Percentiles rank a stretch among this genome's conserved stretches.
phyloP scores from a whole-genome alignment of 2,329 filamentous ascomycete species.

The Claviceps pusilla region DNA sequence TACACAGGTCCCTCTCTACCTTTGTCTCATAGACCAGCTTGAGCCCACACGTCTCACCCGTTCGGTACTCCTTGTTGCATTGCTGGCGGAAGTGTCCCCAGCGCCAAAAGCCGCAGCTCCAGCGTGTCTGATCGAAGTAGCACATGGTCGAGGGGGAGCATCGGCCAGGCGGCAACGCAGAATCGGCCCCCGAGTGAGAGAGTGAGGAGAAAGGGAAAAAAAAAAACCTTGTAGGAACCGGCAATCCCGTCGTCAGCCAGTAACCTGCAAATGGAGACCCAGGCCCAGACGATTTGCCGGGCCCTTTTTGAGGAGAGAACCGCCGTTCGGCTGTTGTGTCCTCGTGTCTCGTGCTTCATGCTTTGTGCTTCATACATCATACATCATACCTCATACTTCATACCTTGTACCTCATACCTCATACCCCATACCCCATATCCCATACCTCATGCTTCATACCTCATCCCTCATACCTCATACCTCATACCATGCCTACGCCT shows the following conservation, averaged over 20 bases:
- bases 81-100: slow-evolving; percentile 89
- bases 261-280: slow-evolving; percentile 6
- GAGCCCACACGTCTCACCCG: slow-evolving; percentile 89
- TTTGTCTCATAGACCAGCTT: slow-evolving; percentile 71
- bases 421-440: too few relatives aligned
- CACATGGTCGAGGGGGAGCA: slow-evolving; percentile 49
- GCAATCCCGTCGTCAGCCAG: slow-evolving; percentile 8
- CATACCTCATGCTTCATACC: too few relatives aligned
- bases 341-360: neutral
- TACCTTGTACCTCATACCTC: too few relatives aligned
- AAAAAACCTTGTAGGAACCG: slow-evolving; percentile 6
- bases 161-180: slow-evolving; percentile 8
- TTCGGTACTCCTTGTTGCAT: slow-evolving; percentile 88
- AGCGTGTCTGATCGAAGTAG: slow-evolving; percentile 85
- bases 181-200: slow-evolving; percentile 2
- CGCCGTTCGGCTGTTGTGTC: neutral
- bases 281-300: neutral
- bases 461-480: too few relatives aligned
- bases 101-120: slow-evolving; percentile 79
- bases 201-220: neutral
- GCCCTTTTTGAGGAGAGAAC: too few relatives aligned
- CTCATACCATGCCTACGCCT: too few relatives aligned
- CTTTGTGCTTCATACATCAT: too few relatives aligned
- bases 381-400: too few relatives aligned
- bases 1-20: slow-evolving; percentile 52